Evolutionary conservation across 2,329 filamentous ascomycete species (phyloP).

Genomic region (Rhynchosporium agropyri): DNA sequence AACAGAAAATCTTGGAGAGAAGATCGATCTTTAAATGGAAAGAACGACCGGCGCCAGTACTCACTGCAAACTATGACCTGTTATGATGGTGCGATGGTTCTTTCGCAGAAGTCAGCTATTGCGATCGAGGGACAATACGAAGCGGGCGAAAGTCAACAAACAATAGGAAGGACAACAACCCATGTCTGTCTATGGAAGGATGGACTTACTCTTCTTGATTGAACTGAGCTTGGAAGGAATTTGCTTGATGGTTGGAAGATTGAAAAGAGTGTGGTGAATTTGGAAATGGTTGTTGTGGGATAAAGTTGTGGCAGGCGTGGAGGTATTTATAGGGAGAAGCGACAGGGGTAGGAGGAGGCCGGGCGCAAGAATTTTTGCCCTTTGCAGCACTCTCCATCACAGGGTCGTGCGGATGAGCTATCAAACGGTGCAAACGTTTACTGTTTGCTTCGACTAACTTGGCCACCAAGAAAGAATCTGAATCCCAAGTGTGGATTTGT

Average conservation of each 20-base stretch:
- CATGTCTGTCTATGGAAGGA: not conserved
- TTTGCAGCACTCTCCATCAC: not conserved
- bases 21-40: not conserved
- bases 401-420: not conserved
- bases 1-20: not conserved
- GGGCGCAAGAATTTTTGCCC: not conserved
- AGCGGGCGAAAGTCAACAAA: not conserved
- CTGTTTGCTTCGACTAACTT: not conserved
- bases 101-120: constrained; percentile 10
- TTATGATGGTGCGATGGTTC: not conserved
- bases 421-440: not conserved
- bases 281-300: constrained; percentile 10
- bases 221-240: not conserved
- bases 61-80: not conserved
- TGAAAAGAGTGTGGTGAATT: not conserved
- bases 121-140: constrained; percentile 2
- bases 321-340: not conserved
- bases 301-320: not conserved
- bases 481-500: not conserved
- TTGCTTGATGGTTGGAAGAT: not conserved
- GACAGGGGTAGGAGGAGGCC: not conserved
- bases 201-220: not conserved
- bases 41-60: not conserved
- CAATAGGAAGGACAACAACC: not conserved
- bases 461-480: not conserved